Conservation (phyloP, 192 early-diverging fungal species). For the Linnemannia schmuckeri region DNA sequence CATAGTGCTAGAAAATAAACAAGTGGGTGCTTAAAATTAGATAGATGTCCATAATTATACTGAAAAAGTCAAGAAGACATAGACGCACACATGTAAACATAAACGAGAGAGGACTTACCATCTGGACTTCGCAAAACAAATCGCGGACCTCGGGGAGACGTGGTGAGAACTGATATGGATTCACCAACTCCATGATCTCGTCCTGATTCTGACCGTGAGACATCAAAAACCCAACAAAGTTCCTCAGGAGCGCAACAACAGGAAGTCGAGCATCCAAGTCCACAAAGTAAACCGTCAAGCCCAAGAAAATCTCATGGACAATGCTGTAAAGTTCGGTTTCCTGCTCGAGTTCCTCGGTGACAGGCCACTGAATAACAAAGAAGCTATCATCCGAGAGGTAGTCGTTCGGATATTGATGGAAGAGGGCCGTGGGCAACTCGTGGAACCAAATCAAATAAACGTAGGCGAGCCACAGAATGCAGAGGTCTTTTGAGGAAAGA, state of each 20-base stretch:
- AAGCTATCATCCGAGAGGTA: constrained; percentile 24
- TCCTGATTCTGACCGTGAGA: constrained; percentile 29
- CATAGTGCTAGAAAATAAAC: constrained; percentile 24
- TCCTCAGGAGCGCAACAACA: constrained; percentile 32
- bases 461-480: constrained; percentile 44
- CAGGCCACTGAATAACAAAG: constrained; percentile 41
- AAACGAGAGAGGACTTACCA: constrained; percentile 9
- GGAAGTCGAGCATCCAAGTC: constrained; percentile 32
- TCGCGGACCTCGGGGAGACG: constrained; percentile 34
- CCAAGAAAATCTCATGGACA: constrained; percentile 49
- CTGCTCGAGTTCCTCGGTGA: constrained; percentile 23
- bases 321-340: constrained; percentile 39
- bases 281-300: constrained; percentile 38
- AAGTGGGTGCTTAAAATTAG: neutral
- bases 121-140: constrained; percentile 31
- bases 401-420: constrained; percentile 30
- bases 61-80: no score
- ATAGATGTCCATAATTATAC: neutral
- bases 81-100: neutral
- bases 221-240: constrained; percentile 44
- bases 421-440: constrained; percentile 33
- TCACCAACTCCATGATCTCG: constrained; percentile 35
- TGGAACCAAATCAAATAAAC: constrained; percentile 52
- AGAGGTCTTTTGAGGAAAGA: constrained; percentile 30
- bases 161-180: constrained; percentile 22